A percentile compares a stretch with the other conserved stretches of the same genome.
Conservation (phyloP, 257 asterid species). For the Nicotiana paniculata region DNA sequence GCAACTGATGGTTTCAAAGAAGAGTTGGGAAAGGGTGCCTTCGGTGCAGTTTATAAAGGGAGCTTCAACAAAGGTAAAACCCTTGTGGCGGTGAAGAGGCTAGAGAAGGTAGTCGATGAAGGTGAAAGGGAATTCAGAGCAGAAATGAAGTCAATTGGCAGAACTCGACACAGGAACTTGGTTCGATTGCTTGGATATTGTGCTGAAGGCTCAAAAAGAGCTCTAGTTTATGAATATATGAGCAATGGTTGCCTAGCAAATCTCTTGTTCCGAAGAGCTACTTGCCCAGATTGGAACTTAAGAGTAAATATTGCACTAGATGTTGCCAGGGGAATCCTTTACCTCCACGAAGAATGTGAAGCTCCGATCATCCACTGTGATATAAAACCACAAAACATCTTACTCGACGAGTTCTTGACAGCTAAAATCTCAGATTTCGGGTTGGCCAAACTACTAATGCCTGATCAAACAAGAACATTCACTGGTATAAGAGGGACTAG, state of each 20-base stretch:
- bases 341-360: conserved; percentile 27
- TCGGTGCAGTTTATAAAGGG: conserved; percentile 23
- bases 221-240: conserved; percentile 25
- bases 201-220: conserved; percentile 17
- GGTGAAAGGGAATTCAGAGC: conserved; percentile 25
- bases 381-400: conserved; percentile 23
- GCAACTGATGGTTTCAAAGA: conserved; percentile 19
- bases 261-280: conserved; percentile 6
- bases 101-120: conserved; percentile 22
- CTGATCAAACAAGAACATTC: conserved; percentile 26
- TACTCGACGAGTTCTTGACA: conserved; percentile 15
- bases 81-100: conserved; percentile 22
- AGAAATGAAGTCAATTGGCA: conserved; percentile 22
- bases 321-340: conserved; percentile 22
- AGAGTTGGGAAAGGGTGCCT: conserved; percentile 17
- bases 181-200: conserved; percentile 22
- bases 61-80: conserved; percentile 14
- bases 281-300: conserved; percentile 9
- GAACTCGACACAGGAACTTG: conserved; percentile 22
- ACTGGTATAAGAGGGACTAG: conserved; percentile 23
- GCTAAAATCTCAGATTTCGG: conserved; percentile 26
- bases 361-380: conserved; percentile 25
- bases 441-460: conserved; percentile 19
- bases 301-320: conserved; percentile 20
- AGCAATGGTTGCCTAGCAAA: conserved; percentile 22